Evolutionary conservation across 441 rosid genomes (phyloP).

Genomic region (Geranium incanum): DNA sequence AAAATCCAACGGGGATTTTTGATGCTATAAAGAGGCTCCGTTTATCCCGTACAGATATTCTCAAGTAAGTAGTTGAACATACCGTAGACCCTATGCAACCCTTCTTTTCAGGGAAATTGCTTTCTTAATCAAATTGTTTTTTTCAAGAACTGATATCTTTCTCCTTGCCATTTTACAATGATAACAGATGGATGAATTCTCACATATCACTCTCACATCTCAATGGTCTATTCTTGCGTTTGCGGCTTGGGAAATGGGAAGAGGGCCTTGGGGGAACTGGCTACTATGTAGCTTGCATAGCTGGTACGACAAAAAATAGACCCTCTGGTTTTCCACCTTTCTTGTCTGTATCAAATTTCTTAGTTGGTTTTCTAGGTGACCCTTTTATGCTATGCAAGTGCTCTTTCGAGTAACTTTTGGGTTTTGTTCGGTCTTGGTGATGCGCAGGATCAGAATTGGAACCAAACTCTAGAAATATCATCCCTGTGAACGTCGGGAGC

Average conservation of each 20-base stretch:
- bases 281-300: conserved; percentile 63
- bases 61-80: conserved; percentile 48
- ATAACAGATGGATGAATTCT: conserved; percentile 55
- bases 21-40: conserved; percentile 55
- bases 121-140: not conserved
- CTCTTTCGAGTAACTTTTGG: not conserved
- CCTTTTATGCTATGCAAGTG: not conserved
- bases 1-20: conserved; percentile 43
- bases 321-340: not conserved
- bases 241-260: conserved; percentile 77
- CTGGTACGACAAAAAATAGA: conserved; percentile 34
- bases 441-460: conserved; percentile 33
- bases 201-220: conserved; percentile 41
- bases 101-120: too few relatives aligned
- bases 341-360: not conserved
- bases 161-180: not conserved
- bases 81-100: not conserved
- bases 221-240: conserved; percentile 68
- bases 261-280: conserved; percentile 69
- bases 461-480: conserved; percentile 25
- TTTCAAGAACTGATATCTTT: conserved; percentile 7
- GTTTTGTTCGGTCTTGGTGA: conserved; percentile 8
- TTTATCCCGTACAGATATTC: conserved; percentile 58
- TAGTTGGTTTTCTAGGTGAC: not conserved
- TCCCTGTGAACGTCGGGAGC: conserved; percentile 58